A percentile compares a stretch with the other conserved stretches of the same genome.
Evolutionary conservation across 495 filamentous ascomycete species (phyloP).

Genomic region (Penicillium bovifimosum): DNA sequence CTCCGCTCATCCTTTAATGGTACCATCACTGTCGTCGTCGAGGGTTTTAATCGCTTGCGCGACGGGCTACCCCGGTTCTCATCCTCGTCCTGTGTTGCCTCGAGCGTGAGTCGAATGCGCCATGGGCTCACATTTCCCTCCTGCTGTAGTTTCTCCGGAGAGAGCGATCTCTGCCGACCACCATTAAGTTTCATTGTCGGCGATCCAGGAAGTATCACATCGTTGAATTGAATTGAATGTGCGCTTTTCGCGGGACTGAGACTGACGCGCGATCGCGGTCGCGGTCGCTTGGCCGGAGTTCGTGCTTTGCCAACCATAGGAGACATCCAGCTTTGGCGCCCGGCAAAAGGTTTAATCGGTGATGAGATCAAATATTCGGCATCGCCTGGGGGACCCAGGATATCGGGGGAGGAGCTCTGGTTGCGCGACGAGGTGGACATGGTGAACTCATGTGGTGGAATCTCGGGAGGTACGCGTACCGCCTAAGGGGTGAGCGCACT

Average conservation of each 20-base stretch:
- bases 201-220: constrained; percentile 41
- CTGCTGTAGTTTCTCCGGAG: constrained; percentile 32
- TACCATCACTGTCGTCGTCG: constrained; percentile 46
- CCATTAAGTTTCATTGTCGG: constrained; percentile 33
- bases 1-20: constrained; percentile 48
- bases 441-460: constrained; percentile 18
- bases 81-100: constrained; percentile 48
- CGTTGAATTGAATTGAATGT: constrained; percentile 42
- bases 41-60: constrained; percentile 33
- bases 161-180: constrained; percentile 28
- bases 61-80: constrained; percentile 26
- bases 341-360: constrained; percentile 36
- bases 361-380: constrained; percentile 43
- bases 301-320: constrained; percentile 24
- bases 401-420: constrained; percentile 43
- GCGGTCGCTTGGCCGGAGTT: constrained; percentile 7
- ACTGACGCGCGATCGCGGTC: constrained; percentile 29
- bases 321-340: constrained; percentile 43
- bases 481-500: constrained; percentile 20
- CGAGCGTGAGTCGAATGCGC: constrained; percentile 53
- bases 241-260: constrained; percentile 37
- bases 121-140: constrained; percentile 47
- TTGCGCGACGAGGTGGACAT: constrained; percentile 34
- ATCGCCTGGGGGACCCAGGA: constrained; percentile 43
- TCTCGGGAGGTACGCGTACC: constrained; percentile 24